These are phyloP conservation scores for Kazachstania viticola DNA, from an alignment of 805 yeast genomes.

Conservation along the genomic window DNA sequence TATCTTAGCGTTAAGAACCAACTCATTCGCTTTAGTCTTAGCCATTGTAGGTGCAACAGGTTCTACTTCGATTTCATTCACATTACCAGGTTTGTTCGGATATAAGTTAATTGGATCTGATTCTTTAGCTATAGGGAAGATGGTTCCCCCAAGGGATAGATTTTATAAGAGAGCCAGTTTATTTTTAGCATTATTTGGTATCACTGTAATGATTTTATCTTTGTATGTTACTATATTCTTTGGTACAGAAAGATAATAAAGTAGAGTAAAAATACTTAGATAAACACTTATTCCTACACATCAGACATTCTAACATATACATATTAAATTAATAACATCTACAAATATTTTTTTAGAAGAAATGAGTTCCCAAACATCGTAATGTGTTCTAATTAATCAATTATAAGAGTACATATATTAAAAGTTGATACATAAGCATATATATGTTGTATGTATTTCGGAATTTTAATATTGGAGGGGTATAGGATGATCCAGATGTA, in stretches of 20 bases:
- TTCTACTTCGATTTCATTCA: slow-evolving; percentile 82
- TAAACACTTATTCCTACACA: too few relatives aligned
- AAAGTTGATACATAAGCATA: too few relatives aligned
- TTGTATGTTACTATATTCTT: slow-evolving; percentile 29
- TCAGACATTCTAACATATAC: too few relatives aligned
- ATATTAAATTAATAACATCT: too few relatives aligned
- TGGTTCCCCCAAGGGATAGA: slow-evolving; percentile 20
- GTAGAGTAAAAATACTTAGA: too few relatives aligned
- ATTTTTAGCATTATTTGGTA: slow-evolving; percentile 54
- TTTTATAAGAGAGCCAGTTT: slow-evolving; percentile 37
- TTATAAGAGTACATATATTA: too few relatives aligned
- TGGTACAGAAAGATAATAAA: slow-evolving; percentile 3
- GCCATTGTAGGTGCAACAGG: slow-evolving; percentile 92
- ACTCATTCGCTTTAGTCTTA: slow-evolving; percentile 68
- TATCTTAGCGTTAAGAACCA: slow-evolving; percentile 50
- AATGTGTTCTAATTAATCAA: too few relatives aligned
- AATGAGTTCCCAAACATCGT: too few relatives aligned
- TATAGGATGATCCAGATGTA: too few relatives aligned
- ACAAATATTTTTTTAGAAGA: too few relatives aligned
- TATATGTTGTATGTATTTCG: too few relatives aligned
- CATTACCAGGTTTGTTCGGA: slow-evolving; percentile 81
- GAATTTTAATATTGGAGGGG: too few relatives aligned
- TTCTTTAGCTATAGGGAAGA: slow-evolving; percentile 19
- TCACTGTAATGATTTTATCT: slow-evolving; percentile 59
- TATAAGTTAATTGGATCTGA: slow-evolving; percentile 46